A percentile compares a stretch with the other conserved stretches of the same genome.
Evolutionary conservation across 2,329 filamentous ascomycete genomes (phyloP).

Genomic region (Ascochyta lentis): DNA sequence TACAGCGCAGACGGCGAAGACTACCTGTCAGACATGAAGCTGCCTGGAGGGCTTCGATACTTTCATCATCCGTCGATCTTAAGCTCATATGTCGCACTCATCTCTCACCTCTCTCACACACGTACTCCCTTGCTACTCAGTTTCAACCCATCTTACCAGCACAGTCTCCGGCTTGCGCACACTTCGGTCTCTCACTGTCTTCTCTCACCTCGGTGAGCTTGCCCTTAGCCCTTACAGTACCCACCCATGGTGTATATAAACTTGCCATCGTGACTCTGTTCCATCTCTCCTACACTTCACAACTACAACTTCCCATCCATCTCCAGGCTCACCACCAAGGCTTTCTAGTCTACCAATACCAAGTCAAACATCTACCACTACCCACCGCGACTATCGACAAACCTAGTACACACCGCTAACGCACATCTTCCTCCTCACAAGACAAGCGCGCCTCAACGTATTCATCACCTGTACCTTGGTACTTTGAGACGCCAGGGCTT

Average conservation of each 20-base stretch:
- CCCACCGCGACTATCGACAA: background rate
- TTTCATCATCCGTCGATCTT: background rate
- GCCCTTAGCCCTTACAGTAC: background rate
- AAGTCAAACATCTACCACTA: background rate
- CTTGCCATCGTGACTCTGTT: background rate
- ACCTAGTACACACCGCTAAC: background rate
- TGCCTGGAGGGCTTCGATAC: background rate
- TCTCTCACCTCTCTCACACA: background rate
- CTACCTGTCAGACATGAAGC: no score
- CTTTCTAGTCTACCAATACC: background rate
- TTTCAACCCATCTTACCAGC: no score
- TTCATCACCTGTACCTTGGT: background rate
- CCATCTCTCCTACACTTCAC: constrained; percentile 6
- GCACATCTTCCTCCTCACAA: background rate
- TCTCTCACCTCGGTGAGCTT: background rate
- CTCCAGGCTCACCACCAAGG: background rate
- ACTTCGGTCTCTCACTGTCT: background rate
- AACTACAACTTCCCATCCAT: background rate
- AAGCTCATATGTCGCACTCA: background rate
- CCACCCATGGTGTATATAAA: constrained; percentile 1
- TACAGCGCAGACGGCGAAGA: background rate
- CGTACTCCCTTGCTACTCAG: no score
- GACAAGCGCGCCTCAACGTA: no score
- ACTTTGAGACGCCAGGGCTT: background rate
- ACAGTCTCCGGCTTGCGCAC: no score